Evolutionary conservation across 768 basidiomycete species (phyloP).

Genomic region (Tylopilus vinaceipallidus): DNA sequence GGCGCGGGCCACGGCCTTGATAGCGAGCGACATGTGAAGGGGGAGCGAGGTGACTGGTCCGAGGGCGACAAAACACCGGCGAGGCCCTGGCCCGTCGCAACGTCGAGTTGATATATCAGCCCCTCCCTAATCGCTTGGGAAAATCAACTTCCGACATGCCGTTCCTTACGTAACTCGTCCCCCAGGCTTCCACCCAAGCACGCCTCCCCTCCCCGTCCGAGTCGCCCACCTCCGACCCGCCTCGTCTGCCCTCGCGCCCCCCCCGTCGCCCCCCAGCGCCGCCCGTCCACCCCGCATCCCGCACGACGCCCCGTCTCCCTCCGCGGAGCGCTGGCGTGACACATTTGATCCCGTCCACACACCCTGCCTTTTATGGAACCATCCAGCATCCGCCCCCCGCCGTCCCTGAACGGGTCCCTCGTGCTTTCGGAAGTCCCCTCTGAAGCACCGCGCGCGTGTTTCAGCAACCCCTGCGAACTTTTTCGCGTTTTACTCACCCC

Average conservation of each 20-base stretch:
- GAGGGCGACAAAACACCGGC: conserved; percentile 6
- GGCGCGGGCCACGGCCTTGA: conserved; percentile 20
- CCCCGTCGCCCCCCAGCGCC: no score
- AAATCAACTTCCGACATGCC: conserved; percentile 12
- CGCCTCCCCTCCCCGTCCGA: conserved; percentile 14
- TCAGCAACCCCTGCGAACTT: conserved; percentile 12
- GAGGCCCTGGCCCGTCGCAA: conserved; percentile 26
- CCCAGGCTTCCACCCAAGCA: background rate
- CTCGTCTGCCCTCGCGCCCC: no score
- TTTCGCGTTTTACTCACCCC: background rate
- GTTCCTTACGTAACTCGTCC: conserved; percentile 23
- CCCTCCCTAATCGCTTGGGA: conserved; percentile 25
- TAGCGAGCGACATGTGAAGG: conserved; percentile 33
- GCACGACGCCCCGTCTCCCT: background rate
- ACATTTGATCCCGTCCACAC: conserved; percentile 10
- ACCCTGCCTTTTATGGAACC: conserved; percentile 9
- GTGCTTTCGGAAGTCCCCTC: conserved; percentile 1
- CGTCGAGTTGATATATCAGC: conserved; percentile 29
- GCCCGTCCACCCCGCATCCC: no score
- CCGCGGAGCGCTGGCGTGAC: conserved; percentile 21
- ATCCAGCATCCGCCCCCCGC: conserved; percentile 10
- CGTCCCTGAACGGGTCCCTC: conserved; percentile 28
- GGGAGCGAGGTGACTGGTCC: conserved; percentile 5
- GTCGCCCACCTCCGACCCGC: no score
- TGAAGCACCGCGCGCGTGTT: conserved; percentile 5